Evolutionary conservation across 2,329 filamentous ascomycete species (phyloP), one percentile per base, ranked within the genome.

Genomic region (Monosporascus sp.): DNA sequence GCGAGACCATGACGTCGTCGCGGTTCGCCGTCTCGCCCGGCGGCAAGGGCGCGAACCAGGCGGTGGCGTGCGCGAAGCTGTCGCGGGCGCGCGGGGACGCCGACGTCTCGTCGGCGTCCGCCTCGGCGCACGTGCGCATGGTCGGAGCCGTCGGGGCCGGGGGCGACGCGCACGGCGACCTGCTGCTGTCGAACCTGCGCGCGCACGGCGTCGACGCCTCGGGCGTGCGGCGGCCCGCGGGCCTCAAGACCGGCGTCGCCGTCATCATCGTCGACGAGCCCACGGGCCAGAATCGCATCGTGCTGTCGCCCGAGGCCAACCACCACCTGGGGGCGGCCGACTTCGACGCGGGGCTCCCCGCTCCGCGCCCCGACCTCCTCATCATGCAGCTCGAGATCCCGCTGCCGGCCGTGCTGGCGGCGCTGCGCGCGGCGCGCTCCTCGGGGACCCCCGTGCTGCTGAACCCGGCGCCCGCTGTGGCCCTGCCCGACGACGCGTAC

Each of bases 31-130:
- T 86, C 37, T 91, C 88, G 44, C 86, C 88, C 31, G 94, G 93
- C 63, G 93, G 94, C 53, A 99, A 99, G 74, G 93, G 93, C 58
- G 91, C 92, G 55, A 97, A 97, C 75, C 93, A 97, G 75, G 92
- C 91, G 54, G 89, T 96, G 52, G 90, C 91, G 24, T 91, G 88
- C 72, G 89, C 86, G 49, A 89, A 93, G 57, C 82, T 95, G 49
- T 94, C 89, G 1, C 81, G 87, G 47, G 65, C 77, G 27, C 75
- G 74, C 36, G 62, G 69, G 52, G 56, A 63, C 45, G 67, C 78
- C 31, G 31, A 34, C 11, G 31, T 34, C 60, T 71, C 5, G 59
- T 64, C 15, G 67, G 41, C 39, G 8, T 67, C 38, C 59, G 69
- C 50, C 54, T 64, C 47, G 67, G 78, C 72, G 2, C 60, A 60